These are phyloP conservation scores for Colletotrichum filicis DNA, from an alignment of 2,329 filamentous ascomycete genomes.

Conservation along the genomic window DNA sequence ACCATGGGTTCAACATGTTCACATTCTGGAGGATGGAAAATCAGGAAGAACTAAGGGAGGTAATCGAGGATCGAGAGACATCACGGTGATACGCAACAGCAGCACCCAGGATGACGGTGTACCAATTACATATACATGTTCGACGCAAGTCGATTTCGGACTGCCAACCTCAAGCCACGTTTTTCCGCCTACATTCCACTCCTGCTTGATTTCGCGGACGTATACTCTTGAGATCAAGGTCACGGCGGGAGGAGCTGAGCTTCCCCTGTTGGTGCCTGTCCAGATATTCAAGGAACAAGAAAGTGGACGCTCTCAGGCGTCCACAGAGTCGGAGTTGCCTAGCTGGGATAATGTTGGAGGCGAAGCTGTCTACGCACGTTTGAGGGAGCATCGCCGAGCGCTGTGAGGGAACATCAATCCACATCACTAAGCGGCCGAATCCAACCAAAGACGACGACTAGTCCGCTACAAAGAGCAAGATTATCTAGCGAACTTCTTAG, in stretches of 20 bases:
- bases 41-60: neutral
- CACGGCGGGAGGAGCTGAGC: conserved; percentile 50
- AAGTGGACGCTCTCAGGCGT: conserved; percentile 10
- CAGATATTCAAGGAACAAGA: conserved; percentile 59
- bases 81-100: conserved; percentile 4
- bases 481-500: too few species aligned
- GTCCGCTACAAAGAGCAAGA: too few species aligned
- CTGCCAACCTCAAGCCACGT: conserved; percentile 59
- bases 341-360: neutral
- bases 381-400: neutral
- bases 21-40: conserved; percentile 42
- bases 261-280: conserved; percentile 59
- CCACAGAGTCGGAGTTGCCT: neutral
- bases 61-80: conserved; percentile 23
- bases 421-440: too few species aligned
- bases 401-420: neutral
- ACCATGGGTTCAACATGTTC: conserved; percentile 44
- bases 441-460: too few species aligned
- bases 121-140: conserved; percentile 51
- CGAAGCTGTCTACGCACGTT: neutral
- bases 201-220: conserved; percentile 64
- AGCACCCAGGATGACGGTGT: conserved; percentile 33
- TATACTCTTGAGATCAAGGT: conserved; percentile 62
- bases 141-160: conserved; percentile 57
- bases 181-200: conserved; percentile 68